Conservation (phyloP, 2,329 filamentous ascomycete genomes). For the Aspergillus oerlinghausenensis region DNA sequence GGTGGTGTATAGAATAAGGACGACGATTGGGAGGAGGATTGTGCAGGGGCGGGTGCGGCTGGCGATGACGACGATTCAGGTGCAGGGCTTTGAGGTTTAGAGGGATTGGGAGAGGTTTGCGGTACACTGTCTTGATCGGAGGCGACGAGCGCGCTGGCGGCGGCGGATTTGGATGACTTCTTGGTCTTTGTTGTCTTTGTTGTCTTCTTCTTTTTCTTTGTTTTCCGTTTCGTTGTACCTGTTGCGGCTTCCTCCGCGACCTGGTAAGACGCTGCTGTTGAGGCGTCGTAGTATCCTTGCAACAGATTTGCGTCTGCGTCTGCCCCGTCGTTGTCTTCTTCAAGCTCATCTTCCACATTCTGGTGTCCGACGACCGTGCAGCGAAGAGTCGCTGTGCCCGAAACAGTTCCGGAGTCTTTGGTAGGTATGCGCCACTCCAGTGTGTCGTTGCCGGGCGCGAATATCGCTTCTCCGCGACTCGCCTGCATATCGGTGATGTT, state of each 20-base stretch:
- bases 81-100: constrained; percentile 19
- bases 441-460: constrained; percentile 64
- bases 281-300: constrained; percentile 44
- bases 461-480: constrained; percentile 77
- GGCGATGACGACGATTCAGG: constrained; percentile 8
- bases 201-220: constrained; percentile 35
- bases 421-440: constrained; percentile 80
- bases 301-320: constrained; percentile 38
- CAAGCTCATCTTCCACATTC: constrained; percentile 45
- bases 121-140: constrained; percentile 2
- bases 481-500: constrained; percentile 79
- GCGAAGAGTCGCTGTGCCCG: constrained; percentile 66
- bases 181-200: constrained; percentile 33
- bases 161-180: constrained; percentile 23
- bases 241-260: constrained; percentile 15
- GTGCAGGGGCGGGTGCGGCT: neutral
- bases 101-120: constrained; percentile 15
- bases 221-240: constrained; percentile 29
- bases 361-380: constrained; percentile 72
- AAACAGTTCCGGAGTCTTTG: constrained; percentile 67
- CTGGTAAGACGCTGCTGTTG: constrained; percentile 31
- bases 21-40: constrained; percentile 7
- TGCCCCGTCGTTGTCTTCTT: constrained; percentile 33
- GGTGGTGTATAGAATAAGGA: constrained; percentile 23
- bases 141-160: constrained; percentile 8